A percentile compares a stretch with the other conserved stretches of the same genome.
Conservation (phyloP, 805 yeast genomes). For the Kodamaea laetipori region DNA sequence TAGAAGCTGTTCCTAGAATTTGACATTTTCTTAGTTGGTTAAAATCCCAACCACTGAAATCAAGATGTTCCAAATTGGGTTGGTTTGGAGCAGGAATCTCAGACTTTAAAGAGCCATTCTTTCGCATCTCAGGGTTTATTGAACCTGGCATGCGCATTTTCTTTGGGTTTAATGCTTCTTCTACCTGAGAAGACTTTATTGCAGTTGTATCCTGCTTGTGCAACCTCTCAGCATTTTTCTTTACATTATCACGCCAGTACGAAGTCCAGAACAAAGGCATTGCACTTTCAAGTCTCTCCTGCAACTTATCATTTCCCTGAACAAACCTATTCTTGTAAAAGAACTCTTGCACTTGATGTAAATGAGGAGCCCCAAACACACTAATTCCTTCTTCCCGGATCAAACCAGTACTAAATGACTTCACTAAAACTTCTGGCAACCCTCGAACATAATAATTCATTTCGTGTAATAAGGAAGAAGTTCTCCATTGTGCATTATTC, state of each 20-base stretch:
- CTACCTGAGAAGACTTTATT: slow-evolving; percentile 2
- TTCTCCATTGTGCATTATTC: slow-evolving; percentile 56
- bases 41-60: slow-evolving; percentile 7
- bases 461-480: slow-evolving; percentile 61
- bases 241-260: slow-evolving; percentile 52
- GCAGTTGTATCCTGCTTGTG: slow-evolving; percentile 4
- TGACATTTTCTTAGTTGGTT: slow-evolving; percentile 30
- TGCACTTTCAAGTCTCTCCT: slow-evolving; percentile 31
- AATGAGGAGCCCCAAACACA: slow-evolving; percentile 63
- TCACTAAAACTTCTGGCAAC: slow-evolving; percentile 44
- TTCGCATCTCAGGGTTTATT: too few species aligned
- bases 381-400: slow-evolving; percentile 18
- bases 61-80: not conserved
- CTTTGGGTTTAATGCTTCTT: slow-evolving; percentile 2
- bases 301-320: slow-evolving; percentile 30
- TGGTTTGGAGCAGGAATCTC: not conserved
- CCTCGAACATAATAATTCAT: slow-evolving; percentile 58
- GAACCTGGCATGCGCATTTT: too few species aligned
- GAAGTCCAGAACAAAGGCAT: slow-evolving; percentile 52
- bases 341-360: slow-evolving; percentile 52
- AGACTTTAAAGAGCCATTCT: too few species aligned
- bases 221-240: slow-evolving; percentile 21
- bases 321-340: slow-evolving; percentile 54
- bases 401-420: slow-evolving; percentile 48
- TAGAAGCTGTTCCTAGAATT: slow-evolving; percentile 63